Conservation (phyloP, 2,329 filamentous ascomycete genomes). For the Pseudocercospora crystallina region DNA sequence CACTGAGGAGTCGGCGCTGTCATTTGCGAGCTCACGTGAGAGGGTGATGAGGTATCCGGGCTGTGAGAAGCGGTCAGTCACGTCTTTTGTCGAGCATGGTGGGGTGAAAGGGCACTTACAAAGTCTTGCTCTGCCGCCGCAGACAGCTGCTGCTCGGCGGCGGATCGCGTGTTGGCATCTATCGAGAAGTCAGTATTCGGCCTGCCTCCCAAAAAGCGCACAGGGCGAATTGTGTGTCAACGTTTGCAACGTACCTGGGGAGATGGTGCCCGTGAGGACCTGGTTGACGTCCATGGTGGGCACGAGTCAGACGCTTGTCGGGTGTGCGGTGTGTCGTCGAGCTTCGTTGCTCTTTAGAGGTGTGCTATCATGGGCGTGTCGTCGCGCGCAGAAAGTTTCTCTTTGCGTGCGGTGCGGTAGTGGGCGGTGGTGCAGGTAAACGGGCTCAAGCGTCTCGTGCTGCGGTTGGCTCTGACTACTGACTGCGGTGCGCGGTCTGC, state of each 20-base stretch:
- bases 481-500: too few species aligned
- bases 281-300: constrained; percentile 91
- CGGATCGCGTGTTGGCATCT: constrained; percentile 88
- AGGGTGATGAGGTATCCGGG: constrained; percentile 89
- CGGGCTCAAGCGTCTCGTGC: too few species aligned
- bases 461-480: too few species aligned
- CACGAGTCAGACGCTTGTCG: background rate
- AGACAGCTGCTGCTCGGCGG: constrained; percentile 89
- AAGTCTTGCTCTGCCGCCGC: constrained; percentile 95
- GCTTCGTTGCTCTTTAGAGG: constrained; percentile 23
- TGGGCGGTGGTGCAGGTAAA: too few species aligned
- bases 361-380: constrained; percentile 12
- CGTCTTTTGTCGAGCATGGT: background rate
- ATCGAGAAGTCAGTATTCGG: constrained; percentile 31
- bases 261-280: constrained; percentile 96
- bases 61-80: constrained; percentile 49
- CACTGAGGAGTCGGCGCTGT: constrained; percentile 76
- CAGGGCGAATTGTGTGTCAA: constrained; percentile 23
- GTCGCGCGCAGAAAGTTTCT: background rate
- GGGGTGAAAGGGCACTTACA: constrained; percentile 59
- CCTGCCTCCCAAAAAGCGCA: constrained; percentile 18
- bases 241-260: constrained; percentile 68
- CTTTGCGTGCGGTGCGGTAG: too few species aligned
- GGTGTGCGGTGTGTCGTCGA: constrained; percentile 15
- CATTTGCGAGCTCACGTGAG: constrained; percentile 91